phyloP scores from a whole-genome alignment of 2,329 filamentous ascomycete species.

The Zopfia rhizophila region DNA sequence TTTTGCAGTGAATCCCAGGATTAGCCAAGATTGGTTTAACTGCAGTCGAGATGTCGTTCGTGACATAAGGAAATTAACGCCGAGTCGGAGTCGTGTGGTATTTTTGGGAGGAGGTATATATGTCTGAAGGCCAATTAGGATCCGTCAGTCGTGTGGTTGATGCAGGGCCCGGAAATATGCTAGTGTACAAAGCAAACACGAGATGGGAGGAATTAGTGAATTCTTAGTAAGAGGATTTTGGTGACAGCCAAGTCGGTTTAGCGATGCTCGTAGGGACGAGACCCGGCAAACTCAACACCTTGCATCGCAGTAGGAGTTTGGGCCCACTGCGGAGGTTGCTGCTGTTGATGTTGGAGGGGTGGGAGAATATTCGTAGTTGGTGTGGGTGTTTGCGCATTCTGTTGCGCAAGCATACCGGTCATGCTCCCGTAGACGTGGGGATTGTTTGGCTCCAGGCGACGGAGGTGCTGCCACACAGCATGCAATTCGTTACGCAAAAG shows the following conservation, averaged over 20 bases:
- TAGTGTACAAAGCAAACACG: conserved; percentile 30
- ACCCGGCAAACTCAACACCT: conserved; percentile 59
- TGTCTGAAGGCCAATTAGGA: conserved; percentile 19
- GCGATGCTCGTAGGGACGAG: conserved; percentile 49
- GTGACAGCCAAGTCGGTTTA: conserved; percentile 15
- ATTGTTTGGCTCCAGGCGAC: conserved; percentile 57
- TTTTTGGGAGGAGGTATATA: conserved; percentile 19
- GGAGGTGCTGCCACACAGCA: conserved; percentile 58
- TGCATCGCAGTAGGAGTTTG: conserved; percentile 57
- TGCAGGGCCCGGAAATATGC: conserved; percentile 24
- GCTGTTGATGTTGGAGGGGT: conserved; percentile 51
- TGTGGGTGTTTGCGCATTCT: conserved; percentile 40
- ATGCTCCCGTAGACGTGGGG: conserved; percentile 60
- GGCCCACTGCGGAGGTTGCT: conserved; percentile 46
- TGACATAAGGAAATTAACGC: conserved; percentile 14
- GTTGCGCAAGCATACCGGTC: conserved; percentile 56
- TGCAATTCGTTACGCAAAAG: conserved; percentile 58
- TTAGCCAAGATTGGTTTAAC: conserved; percentile 16
- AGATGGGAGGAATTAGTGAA: conserved; percentile 8
- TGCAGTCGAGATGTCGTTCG: background rate
- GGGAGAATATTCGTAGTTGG: conserved; percentile 48
- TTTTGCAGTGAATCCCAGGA: conserved; percentile 10
- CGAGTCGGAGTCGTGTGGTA: conserved; percentile 3
- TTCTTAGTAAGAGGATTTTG: background rate
- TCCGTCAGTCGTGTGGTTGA: conserved; percentile 17